phyloP scores from a whole-genome alignment of 2,329 filamentous ascomycete genomes.

The Podosphaera fusca region DNA sequence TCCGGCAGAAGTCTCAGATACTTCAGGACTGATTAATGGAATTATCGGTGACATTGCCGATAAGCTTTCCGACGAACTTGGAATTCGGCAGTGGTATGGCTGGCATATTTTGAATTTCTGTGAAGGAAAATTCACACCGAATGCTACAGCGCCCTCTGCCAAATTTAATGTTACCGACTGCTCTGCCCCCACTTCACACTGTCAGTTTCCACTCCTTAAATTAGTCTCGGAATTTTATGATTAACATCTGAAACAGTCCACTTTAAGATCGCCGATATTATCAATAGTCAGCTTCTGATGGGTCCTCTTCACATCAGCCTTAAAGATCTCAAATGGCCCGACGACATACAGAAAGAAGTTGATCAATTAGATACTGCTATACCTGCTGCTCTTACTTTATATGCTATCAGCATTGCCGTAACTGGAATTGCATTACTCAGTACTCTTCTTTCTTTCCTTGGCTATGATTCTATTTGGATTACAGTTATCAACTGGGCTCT shows the following conservation, averaged over 20 bases:
- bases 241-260: slow-evolving; percentile 13
- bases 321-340: slow-evolving; percentile 30
- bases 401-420: slow-evolving; percentile 31
- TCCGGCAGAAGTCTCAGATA: not conserved
- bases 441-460: slow-evolving; percentile 22
- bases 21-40: slow-evolving; percentile 19
- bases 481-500: slow-evolving; percentile 26
- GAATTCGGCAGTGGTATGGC: slow-evolving; percentile 36
- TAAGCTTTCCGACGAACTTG: slow-evolving; percentile 23
- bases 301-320: slow-evolving; percentile 22
- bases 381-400: slow-evolving; percentile 32
- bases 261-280: slow-evolving; percentile 28
- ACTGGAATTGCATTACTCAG: slow-evolving; percentile 26
- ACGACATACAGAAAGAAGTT: slow-evolving; percentile 29
- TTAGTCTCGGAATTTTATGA: not conserved
- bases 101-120: slow-evolving; percentile 38
- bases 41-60: slow-evolving; percentile 13
- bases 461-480: slow-evolving; percentile 20
- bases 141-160: slow-evolving; percentile 18
- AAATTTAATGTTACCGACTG: slow-evolving; percentile 29
- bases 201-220: slow-evolving; percentile 12
- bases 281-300: slow-evolving; percentile 25
- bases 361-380: slow-evolving; percentile 24
- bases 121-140: slow-evolving; percentile 20
- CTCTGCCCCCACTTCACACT: slow-evolving; percentile 27